A percentile compares a stretch with the other conserved stretches of the same genome.
These are phyloP conservation scores for Lipomyces sp. DNA, from an alignment of 805 yeast species.

Conservation along the genomic window DNA sequence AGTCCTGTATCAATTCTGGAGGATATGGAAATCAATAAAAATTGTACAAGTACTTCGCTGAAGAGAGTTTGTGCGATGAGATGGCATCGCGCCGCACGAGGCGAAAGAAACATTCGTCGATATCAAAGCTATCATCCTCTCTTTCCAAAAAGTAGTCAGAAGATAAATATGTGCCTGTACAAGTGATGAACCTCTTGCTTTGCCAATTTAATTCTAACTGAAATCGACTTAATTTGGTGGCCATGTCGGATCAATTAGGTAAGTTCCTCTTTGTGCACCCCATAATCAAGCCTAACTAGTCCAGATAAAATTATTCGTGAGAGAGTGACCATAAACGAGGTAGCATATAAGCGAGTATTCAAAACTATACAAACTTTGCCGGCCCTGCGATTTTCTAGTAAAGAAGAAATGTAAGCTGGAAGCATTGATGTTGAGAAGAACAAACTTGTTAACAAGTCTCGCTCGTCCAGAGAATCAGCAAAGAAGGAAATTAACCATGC, in stretches of 20 bases:
- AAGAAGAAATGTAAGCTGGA: slow-evolving; percentile 17
- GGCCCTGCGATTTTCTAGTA: slow-evolving; percentile 5
- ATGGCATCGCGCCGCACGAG: not conserved
- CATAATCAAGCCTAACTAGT: not conserved
- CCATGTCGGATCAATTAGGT: slow-evolving; percentile 9
- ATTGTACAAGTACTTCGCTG: not conserved
- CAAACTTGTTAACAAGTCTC: not conserved
- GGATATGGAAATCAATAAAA: not conserved
- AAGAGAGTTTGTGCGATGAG: not conserved
- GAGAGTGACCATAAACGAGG: slow-evolving; percentile 23
- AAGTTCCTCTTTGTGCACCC: not conserved
- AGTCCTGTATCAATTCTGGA: not conserved
- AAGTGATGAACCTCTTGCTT: no score
- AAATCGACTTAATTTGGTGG: not conserved
- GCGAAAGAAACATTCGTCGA: no score
- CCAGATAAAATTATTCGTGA: slow-evolving; percentile 23
- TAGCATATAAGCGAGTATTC: slow-evolving; percentile 15
- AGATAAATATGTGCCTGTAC: no score
- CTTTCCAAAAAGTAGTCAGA: not conserved
- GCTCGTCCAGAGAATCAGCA: slow-evolving; percentile 12
- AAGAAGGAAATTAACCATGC: slow-evolving; percentile 14
- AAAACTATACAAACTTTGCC: slow-evolving; percentile 24
- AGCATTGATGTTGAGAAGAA: not conserved
- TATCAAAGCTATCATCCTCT: not conserved
- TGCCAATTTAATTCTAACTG: no score